Evolutionary conservation across 1,284 basidiomycete species (phyloP), one percentile per base, ranked within the genome.

Genomic region (Ceraceosorus bombacis): DNA sequence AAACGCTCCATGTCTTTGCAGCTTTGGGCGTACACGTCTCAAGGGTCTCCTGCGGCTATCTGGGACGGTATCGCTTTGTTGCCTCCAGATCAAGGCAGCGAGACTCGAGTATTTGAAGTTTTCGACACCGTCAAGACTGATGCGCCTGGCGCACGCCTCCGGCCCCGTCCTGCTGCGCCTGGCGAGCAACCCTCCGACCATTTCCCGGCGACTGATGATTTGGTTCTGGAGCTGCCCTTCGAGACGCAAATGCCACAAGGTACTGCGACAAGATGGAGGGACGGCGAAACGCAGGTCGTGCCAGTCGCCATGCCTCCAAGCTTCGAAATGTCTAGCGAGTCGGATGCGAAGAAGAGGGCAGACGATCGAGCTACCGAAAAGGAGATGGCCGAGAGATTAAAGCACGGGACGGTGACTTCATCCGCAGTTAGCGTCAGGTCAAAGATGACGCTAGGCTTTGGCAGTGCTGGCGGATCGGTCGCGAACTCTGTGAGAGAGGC

Each of bases 321-420:
- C 41, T 73, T 69, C 51, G 72, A 73, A 57, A 69, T 73, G 58
- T 68, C 69, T 57, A 67, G 68, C 41, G 70, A 72, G 49, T 53
- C 58, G 7, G 64, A 66, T 27, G 62, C 62, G 5, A 62, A 66
- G 50, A 27, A 27, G 27, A 27, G 27, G 27, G 27, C 27, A 27
- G 27, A 27, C 27, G 27, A 27, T 27, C 27, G 27, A 3, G 27
- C 27, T 27, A 27, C 27, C 27, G 66, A 46, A 27, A 9, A 39
- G n/a, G 59, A 71, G 38, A 50, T 37, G 17, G 15, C 53, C n/a
- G 7, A 41, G n/a, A 60, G 59, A 17, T 37, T 55, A 41, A 55
- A 48, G 54, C 10, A 46, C 43, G 15, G 10, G 15, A 10, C 9
- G 10, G 2, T 46, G 10, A 57, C 38, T 36, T 52, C 38, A 36